Evolutionary conservation across 305 asterid genomes (phyloP), one percentile per base, ranked within the genome.

Genomic region (Fraxinus albicans): DNA sequence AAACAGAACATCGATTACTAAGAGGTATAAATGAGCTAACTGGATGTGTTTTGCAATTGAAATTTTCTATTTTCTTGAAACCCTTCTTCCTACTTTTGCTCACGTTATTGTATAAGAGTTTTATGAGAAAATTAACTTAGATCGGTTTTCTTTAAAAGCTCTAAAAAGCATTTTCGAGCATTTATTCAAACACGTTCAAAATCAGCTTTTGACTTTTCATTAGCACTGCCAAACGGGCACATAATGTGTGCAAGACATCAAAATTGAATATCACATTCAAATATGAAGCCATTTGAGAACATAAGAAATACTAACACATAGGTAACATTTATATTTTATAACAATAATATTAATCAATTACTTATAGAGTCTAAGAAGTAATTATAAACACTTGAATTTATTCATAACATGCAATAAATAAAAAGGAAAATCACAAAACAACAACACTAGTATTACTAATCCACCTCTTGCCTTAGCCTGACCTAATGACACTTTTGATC

Each of bases 31-130:
- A 84, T 27, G 34, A 80, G 81, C 78, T 67, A 5, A 40, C 38
- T 69, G 78, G 90, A 86, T 83, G 93, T 87, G 87, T 19, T 7
- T 5, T 25, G 65, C 84, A 82, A 65, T 81, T 77, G 60, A 38
- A 65, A 84, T 50, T 83, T 35, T 40, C 53, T 85, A 89, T 15
- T 17, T 47, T 47, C n/a, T 10, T 12, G 4, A 44, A 44, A 44
- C 4, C 19, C 6, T 50, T 50, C 19, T 50, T 15, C 7, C 21
- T 15, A 50, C 60, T 55, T 55, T n/a, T 19, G 67, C 8, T n/a
- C 6, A 6, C 23, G 8, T 55, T 17, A 8, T n/a, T 55, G 3
- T n/a, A 19, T 19, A 19, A 58, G 65, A 55, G 8, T 0, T 53
- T 53, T 53, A n/a, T 50, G 7, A 15, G 19, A n/a, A 53, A 53